phyloP scores from a whole-genome alignment of 352 stramenopile species.

The Blastocystis sp. region DNA sequence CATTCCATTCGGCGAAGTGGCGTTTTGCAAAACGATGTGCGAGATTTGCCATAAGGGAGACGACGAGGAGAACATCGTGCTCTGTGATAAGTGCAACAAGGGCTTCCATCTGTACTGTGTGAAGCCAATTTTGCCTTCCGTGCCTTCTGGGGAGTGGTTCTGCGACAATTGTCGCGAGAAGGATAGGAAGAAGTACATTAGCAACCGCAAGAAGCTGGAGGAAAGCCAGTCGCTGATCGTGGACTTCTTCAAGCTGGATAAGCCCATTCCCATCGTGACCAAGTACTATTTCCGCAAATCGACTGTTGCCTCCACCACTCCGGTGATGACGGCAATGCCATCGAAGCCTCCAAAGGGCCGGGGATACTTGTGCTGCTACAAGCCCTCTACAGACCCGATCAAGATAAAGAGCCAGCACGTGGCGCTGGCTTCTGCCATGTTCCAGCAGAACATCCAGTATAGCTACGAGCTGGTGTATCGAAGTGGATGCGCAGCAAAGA shows the following conservation, averaged over 20 bases:
- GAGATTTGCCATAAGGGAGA: conserved; percentile 62
- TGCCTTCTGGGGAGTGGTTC: conserved; percentile 62
- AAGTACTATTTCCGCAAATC: conserved; percentile 34
- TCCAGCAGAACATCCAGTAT: conserved; percentile 35
- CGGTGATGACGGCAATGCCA: conserved; percentile 30
- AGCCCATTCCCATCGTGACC: conserved; percentile 33
- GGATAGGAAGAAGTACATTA: conserved; percentile 48
- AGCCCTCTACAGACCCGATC: conserved; percentile 31
- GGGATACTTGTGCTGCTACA: conserved; percentile 28
- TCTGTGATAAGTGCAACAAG: conserved; percentile 69
- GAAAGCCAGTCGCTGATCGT: conserved; percentile 62
- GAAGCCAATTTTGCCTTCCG: conserved; percentile 65
- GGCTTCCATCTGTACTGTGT: conserved; percentile 68
- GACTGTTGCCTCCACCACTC: background rate
- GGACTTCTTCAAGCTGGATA: conserved; percentile 64
- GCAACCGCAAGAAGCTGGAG: background rate
- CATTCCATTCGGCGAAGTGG: conserved; percentile 47
- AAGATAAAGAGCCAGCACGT: conserved; percentile 67
- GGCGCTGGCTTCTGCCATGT: conserved; percentile 46
- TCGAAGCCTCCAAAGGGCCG: conserved; percentile 3
- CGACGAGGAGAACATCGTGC: conserved; percentile 59
- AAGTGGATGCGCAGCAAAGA: conserved; percentile 22
- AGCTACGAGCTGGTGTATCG: conserved; percentile 50
- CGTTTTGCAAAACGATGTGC: conserved; percentile 48
- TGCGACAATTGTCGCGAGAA: conserved; percentile 53